Percentiles rank a stretch among this genome's conserved stretches.
Evolutionary conservation across 2,329 filamentous ascomycete species (phyloP).

Genomic region (Scedosporium dehoogii): DNA sequence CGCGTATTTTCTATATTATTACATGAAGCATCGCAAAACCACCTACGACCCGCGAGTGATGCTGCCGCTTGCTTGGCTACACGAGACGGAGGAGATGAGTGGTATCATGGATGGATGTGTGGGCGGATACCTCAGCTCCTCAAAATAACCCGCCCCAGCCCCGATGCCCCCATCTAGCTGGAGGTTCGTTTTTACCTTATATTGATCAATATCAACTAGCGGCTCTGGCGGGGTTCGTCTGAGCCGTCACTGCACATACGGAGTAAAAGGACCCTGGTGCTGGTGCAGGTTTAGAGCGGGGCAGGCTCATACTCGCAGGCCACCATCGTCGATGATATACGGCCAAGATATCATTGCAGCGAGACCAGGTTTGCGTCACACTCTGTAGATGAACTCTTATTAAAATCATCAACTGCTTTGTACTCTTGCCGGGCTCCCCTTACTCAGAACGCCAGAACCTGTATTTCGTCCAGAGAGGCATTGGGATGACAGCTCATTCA

Average conservation of each 20-base stretch:
- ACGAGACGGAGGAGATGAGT: background rate
- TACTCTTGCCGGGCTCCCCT: too few relatives aligned
- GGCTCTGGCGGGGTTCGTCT: background rate
- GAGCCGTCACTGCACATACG: background rate
- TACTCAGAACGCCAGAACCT: too few relatives aligned
- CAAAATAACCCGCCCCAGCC: background rate
- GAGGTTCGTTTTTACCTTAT: background rate
- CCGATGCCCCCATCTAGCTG: background rate
- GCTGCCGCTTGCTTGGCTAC: too few relatives aligned
- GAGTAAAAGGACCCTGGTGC: background rate
- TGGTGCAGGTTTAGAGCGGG: background rate
- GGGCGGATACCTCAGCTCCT: background rate
- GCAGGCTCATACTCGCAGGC: too few relatives aligned
- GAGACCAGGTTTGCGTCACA: background rate
- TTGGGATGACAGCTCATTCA: too few relatives aligned
- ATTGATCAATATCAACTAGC: background rate
- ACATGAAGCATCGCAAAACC: background rate
- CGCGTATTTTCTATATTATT: background rate
- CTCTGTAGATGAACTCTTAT: background rate
- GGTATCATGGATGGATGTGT: background rate
- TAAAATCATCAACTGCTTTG: background rate
- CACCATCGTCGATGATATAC: background rate
- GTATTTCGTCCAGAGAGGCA: too few relatives aligned
- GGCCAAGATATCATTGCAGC: background rate
- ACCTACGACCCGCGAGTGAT: background rate